phyloP scores from a whole-genome alignment of 257 asterid species.

The Perilla frutescens region DNA sequence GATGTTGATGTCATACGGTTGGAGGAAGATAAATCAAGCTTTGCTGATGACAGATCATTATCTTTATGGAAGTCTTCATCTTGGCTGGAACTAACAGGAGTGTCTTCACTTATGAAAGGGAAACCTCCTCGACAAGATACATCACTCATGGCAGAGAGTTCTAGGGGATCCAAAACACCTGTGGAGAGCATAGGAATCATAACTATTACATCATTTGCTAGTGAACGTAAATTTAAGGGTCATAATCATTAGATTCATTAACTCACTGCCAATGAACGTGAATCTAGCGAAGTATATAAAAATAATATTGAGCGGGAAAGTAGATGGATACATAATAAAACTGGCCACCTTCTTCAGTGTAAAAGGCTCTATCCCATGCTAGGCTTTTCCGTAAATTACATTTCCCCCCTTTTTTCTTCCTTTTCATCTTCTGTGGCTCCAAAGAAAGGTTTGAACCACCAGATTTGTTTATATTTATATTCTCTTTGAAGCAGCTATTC shows the following conservation, averaged over 20 bases:
- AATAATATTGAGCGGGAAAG: constrained; percentile 5
- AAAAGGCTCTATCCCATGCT: constrained; percentile 96
- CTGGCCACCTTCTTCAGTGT: constrained; percentile 82
- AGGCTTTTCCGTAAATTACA: constrained; percentile 83
- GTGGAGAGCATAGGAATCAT: constrained; percentile 30
- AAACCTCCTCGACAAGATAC: constrained; percentile 55
- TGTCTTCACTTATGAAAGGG: constrained; percentile 50
- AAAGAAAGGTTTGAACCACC: constrained; percentile 63
- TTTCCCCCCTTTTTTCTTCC: constrained; percentile 78
- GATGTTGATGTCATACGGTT: constrained; percentile 41
- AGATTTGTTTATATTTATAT: constrained; percentile 53
- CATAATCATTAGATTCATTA: neutral
- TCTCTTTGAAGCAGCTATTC: constrained; percentile 68
- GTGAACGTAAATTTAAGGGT: neutral
- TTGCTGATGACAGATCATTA: constrained; percentile 41
- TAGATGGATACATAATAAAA: constrained; percentile 17
- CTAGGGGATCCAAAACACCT: constrained; percentile 91
- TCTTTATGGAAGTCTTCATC: constrained; percentile 40
- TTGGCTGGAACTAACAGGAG: constrained; percentile 38
- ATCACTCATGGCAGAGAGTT: constrained; percentile 79
- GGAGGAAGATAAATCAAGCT: constrained; percentile 49
- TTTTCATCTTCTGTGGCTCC: constrained; percentile 89
- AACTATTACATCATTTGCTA: constrained; percentile 6
- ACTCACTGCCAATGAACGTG: constrained; percentile 3
- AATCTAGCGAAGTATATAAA: constrained; percentile 1